phyloP scores from a whole-genome alignment of 2,329 filamentous ascomycete species.

The Paraphoma sp. region DNA sequence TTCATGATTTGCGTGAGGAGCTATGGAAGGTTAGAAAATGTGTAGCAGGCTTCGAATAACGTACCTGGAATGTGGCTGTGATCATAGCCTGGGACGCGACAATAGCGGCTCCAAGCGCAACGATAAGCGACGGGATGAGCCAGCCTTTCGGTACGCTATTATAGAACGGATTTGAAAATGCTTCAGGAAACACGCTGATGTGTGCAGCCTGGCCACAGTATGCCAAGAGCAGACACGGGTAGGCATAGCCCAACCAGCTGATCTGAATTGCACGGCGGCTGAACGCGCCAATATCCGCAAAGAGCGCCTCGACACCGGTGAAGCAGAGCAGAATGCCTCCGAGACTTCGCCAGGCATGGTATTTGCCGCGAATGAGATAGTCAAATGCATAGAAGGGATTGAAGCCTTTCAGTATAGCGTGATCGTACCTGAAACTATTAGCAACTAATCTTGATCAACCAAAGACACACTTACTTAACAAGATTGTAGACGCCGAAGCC shows the following conservation, averaged over 20 bases:
- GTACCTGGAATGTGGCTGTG: constrained; percentile 73
- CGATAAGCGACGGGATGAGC: constrained; percentile 71
- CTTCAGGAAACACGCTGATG: constrained; percentile 65
- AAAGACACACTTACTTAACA: constrained; percentile 21
- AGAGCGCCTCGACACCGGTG: constrained; percentile 78
- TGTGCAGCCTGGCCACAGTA: constrained; percentile 79
- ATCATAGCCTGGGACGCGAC: constrained; percentile 83
- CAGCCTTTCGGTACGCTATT: constrained; percentile 71
- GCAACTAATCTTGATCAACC: constrained; percentile 3
- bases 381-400: constrained; percentile 64
- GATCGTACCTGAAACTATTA: constrained; percentile 49
- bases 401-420: constrained; percentile 60
- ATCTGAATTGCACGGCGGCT: constrained; percentile 71
- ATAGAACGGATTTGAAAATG: constrained; percentile 77
- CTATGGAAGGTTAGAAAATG: too few relatives aligned
- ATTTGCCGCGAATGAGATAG: constrained; percentile 66
- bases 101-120: constrained; percentile 74
- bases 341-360: constrained; percentile 68
- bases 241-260: constrained; percentile 72
- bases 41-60: background rate
- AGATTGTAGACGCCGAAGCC: constrained; percentile 66
- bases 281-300: constrained; percentile 80
- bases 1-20: constrained; percentile 76
- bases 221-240: constrained; percentile 70
- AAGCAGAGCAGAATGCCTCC: constrained; percentile 78